Base-by-base conservation (phyloP, 2,329 filamentous ascomycete species). In the Alternaria conjuncta region DNA sequence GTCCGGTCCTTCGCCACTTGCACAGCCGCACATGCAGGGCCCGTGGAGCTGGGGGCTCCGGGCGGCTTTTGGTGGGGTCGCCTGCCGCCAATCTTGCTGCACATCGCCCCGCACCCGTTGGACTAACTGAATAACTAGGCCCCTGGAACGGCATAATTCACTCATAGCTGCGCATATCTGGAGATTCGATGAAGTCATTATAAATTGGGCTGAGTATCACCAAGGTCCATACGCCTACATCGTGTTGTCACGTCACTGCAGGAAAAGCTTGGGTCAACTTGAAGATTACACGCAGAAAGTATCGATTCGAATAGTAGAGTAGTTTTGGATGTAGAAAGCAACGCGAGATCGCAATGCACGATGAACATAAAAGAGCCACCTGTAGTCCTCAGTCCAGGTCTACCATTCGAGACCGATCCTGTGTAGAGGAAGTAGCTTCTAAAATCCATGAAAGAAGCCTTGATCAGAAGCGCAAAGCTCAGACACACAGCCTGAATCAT, bases 21-120 rank as follows among this genome's bases (percentile, higher is more conserved):
- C 60, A 59, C 60, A 62, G 55, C 60, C 60, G 50, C 60, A 50
- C 44, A 63, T 63, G 60, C 60, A 60, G 56, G 56, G 60, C 43
- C 23, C 56, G 21, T 45, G 49, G 25, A 43, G 60, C 36, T 44
- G 15, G 20, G 32, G 32, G 46, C 36, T 44, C 21, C 32, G 32
- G 32, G 46, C 60, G 32, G 45, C 44, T 50, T 57, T 49, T 55
- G 55, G 60, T 30, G 60, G 60, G 60, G 60, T 63, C 56, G 60
- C 49, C 18, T 60, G 56, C 49, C 44, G 60, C 55, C 47, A 59
- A 58, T 51, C 21, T 43, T 15, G 47, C 55, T 15, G 49, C 36
- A 47, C 49, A 55, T 60, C 43, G 49, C 56, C 60, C 46, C 36
- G n/a, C 41, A 5, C 41, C 36, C 36, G 20, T 30, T 46, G n/a